Base-by-base conservation (phyloP, 2,329 filamentous ascomycete genomes). In the Pestalotiopsis sp. region DNA sequence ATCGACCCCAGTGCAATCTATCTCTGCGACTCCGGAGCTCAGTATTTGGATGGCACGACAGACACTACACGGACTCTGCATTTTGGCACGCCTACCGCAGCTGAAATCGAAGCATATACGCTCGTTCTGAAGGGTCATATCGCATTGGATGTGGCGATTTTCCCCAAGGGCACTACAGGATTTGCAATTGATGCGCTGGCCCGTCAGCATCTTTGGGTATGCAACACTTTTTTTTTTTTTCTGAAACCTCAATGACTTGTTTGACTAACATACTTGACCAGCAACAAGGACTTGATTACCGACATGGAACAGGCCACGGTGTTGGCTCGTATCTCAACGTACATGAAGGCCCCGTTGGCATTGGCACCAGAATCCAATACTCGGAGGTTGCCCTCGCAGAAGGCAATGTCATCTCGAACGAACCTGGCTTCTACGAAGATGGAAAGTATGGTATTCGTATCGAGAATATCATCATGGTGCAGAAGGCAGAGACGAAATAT, bases 381-480 rank as follows among this genome's bases (percentile, higher is more conserved):
- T 92, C 93, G 0, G 96, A 99, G 78, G 95, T 98, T 5, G 88
- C 96, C 0, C 86, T 99, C 38, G 89, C 93, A 0, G 87, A 93
- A n/a, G 96, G 96, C 59, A 98, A 99, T 75, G 95, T 99, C 56
- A 90, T 98, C 66, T 98, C 95, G 1, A 94, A 98, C 76, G 94
- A 99, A 80, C 96, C 96, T 1, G 96, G 96, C 38, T 99, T 95
- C 82, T 99, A 99, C 79, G 95, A 98, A 80, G 96, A 99, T 75
- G 95, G 94, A 62, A 90, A 90, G 52, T 99, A 97, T 77, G 96
- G 96, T 20, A 96, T 99, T 73, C 92, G 96, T 20, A 98, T 98
- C 76, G 96, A 99, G 82, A 99, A 99, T 79, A 90, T 99, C 75
- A 90, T 97, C 72, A 92, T 98, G 85, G 94, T 97, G 38, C 92